Percentiles rank a stretch among this genome's conserved stretches.
Conservation (phyloP, 371 early-diverging fungal species). For the Apophysomyces sp. region DNA sequence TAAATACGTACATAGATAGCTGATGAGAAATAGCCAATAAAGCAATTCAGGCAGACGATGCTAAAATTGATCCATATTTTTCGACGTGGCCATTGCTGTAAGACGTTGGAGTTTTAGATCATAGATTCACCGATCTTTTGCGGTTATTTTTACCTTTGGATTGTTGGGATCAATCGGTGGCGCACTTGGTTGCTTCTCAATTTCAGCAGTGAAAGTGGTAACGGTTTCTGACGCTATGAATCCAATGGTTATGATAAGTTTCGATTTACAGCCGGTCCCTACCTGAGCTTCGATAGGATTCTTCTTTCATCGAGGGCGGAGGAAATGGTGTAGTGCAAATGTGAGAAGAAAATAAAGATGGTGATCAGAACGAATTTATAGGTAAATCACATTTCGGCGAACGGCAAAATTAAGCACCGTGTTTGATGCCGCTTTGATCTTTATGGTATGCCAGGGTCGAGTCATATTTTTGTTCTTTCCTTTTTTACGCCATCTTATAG, state of each 20-base stretch:
- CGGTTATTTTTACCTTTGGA: conserved; percentile 14
- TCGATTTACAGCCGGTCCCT: not conserved
- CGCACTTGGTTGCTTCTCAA: not conserved
- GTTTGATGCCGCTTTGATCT: too few species aligned
- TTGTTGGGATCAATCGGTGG: conserved; percentile 17
- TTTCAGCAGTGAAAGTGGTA: not conserved
- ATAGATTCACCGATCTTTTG: not conserved
- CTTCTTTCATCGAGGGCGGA: not conserved
- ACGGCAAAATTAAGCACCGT: too few species aligned
- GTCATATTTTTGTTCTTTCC: too few species aligned
- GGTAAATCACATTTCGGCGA: too few species aligned
- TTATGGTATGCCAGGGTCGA: too few species aligned
- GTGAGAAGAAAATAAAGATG: too few species aligned
- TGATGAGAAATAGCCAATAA: conserved; percentile 36
- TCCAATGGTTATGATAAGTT: not conserved
- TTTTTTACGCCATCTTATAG: too few species aligned
- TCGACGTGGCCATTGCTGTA: conserved; percentile 31
- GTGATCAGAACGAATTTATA: too few species aligned
- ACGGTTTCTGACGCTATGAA: not conserved
- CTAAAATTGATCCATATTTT: conserved; percentile 20
- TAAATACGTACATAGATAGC: conserved; percentile 25
- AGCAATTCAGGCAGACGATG: conserved; percentile 26
- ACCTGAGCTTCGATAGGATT: not conserved
- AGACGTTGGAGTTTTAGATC: not conserved
- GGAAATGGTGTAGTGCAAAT: too few species aligned